These are phyloP conservation scores for Trifolium repens DNA, from an alignment of 306 rosid genomes.

Conservation along the genomic window DNA sequence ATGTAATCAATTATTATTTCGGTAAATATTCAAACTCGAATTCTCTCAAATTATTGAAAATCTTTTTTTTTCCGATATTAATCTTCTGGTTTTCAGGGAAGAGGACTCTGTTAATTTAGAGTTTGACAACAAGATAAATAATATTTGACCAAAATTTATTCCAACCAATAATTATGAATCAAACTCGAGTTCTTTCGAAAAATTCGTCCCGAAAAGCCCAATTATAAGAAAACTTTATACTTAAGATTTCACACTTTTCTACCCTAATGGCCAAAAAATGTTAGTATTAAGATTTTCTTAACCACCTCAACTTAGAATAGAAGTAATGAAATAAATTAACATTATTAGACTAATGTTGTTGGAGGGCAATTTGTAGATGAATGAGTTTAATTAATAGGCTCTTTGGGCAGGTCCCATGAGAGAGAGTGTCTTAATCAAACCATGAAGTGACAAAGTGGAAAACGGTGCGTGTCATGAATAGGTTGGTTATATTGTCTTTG, in stretches of 20 bases:
- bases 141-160: no score
- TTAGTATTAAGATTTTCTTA: background rate
- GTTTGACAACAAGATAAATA: no score
- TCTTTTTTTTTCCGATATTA: no score
- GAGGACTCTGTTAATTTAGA: no score
- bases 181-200: background rate
- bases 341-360: background rate
- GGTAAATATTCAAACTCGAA: no score
- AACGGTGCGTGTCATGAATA: constrained; percentile 45
- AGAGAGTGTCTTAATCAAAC: constrained; percentile 26
- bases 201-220: no score
- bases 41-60: no score
- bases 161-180: no score
- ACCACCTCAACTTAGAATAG: constrained; percentile 1
- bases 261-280: background rate
- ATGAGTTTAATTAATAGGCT: background rate
- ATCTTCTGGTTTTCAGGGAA: no score
- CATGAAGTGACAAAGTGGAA: constrained; percentile 40
- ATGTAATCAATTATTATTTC: no score
- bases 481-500: constrained; percentile 34
- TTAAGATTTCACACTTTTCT: constrained; percentile 5
- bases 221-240: background rate
- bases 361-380: background rate
- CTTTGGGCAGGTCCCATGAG: background rate
- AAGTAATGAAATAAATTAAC: background rate